These are phyloP conservation scores for Orbilia oligospora DNA, from an alignment of 2,329 filamentous ascomycete species.

Conservation along the genomic window DNA sequence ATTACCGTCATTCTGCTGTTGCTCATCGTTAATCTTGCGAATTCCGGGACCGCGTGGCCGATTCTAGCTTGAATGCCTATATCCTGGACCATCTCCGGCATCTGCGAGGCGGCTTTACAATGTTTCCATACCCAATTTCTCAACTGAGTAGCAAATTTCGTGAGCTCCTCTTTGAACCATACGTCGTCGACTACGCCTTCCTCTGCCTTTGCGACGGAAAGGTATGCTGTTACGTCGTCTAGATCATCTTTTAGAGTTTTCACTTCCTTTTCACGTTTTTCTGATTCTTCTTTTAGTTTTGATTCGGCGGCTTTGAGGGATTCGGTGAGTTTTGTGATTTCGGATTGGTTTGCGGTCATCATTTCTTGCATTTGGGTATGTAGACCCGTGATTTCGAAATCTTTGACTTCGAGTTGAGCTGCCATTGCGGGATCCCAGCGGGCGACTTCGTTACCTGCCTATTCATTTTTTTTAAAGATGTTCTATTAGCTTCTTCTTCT, in stretches of 20 bases:
- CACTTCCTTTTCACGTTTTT: slow-evolving; percentile 54
- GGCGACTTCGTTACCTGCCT: slow-evolving; percentile 48
- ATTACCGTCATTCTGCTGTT: slow-evolving; percentile 61
- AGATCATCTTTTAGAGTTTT: slow-evolving; percentile 53
- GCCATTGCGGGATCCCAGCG: slow-evolving; percentile 47
- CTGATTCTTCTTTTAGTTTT: slow-evolving; percentile 54
- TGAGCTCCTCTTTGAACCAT: slow-evolving; percentile 56
- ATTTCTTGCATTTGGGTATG: slow-evolving; percentile 61
- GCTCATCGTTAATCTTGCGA: slow-evolving; percentile 56
- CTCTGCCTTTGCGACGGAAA: slow-evolving; percentile 55
- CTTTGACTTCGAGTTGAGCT: slow-evolving; percentile 48
- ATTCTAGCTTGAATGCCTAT: slow-evolving; percentile 42
- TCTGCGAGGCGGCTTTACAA: slow-evolving; percentile 56
- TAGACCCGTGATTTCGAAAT: slow-evolving; percentile 47
- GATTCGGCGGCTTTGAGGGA: slow-evolving; percentile 46
- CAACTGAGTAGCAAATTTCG: slow-evolving; percentile 41
- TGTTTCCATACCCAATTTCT: slow-evolving; percentile 60
- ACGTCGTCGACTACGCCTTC: slow-evolving; percentile 58
- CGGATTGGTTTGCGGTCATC: slow-evolving; percentile 55
- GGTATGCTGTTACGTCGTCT: slow-evolving; percentile 57
- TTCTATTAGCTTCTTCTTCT: not conserved
- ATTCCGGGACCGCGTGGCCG: slow-evolving; percentile 45
- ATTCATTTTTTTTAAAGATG: too few relatives aligned
- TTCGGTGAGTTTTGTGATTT: slow-evolving; percentile 55
- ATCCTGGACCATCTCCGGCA: slow-evolving; percentile 53